These are phyloP conservation scores for Retiboletus flavoniger DNA, from an alignment of 1,284 basidiomycete species.

Conservation along the genomic window DNA sequence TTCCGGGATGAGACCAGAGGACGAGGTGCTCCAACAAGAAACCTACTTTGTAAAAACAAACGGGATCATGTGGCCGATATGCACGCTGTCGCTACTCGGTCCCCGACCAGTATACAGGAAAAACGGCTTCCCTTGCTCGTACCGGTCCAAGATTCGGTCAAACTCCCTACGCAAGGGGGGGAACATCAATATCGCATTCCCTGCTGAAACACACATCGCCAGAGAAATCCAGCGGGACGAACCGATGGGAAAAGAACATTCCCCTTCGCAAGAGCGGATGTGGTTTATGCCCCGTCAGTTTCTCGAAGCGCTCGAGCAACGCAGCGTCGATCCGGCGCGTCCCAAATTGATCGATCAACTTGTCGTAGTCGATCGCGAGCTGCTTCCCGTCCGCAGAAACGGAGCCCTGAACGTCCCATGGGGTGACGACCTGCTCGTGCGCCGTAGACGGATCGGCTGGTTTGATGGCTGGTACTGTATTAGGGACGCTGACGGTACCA, in stretches of 20 bases:
- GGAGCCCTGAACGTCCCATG: slow-evolving; percentile 97
- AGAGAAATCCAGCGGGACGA: slow-evolving; percentile 26
- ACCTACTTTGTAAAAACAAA: slow-evolving; percentile 95
- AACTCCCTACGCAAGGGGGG: slow-evolving; percentile 66
- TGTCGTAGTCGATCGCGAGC: slow-evolving; percentile 94
- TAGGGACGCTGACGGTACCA: not conserved
- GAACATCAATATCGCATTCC: not conserved
- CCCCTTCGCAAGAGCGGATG: slow-evolving; percentile 90
- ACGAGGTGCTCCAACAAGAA: slow-evolving; percentile 25
- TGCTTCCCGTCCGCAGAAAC: slow-evolving; percentile 88
- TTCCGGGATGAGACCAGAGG: slow-evolving; percentile 6
- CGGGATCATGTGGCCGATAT: slow-evolving; percentile 96
- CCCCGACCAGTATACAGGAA: slow-evolving; percentile 98
- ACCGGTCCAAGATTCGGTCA: slow-evolving; percentile 90
- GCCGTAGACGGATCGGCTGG: slow-evolving; percentile 32
- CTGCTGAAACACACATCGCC: not conserved
- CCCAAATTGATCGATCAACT: slow-evolving; percentile 92
- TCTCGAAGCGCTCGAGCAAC: slow-evolving; percentile 88
- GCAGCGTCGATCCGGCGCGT: slow-evolving; percentile 79
- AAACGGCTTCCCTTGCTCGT: slow-evolving; percentile 96
- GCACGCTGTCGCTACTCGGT: slow-evolving; percentile 96
- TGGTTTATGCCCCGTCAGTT: slow-evolving; percentile 86
- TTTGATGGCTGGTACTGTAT: slow-evolving; percentile 29
- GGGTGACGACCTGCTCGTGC: slow-evolving; percentile 88
- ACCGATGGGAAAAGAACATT: slow-evolving; percentile 98